phyloP scores from a whole-genome alignment of 2,329 filamentous ascomycete genomes.

The Diaporthe aspalathi region DNA sequence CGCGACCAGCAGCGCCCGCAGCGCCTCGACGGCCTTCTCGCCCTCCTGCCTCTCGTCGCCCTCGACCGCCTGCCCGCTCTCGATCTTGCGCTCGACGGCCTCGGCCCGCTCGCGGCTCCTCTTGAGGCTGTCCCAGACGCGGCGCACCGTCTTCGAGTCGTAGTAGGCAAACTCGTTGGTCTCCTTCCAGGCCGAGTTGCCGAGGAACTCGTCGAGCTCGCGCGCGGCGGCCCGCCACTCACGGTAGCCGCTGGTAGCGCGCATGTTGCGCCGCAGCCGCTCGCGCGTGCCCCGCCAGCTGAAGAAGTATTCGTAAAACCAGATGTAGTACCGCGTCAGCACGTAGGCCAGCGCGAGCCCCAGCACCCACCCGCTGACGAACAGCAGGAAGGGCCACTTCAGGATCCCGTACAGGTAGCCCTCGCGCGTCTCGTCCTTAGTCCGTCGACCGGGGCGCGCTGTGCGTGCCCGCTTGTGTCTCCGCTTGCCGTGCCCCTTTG shows the following conservation, averaged over 20 bases:
- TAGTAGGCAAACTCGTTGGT: conserved; percentile 86
- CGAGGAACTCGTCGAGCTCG: conserved; percentile 82
- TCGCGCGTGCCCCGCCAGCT: conserved; percentile 88
- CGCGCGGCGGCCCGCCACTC: conserved; percentile 87
- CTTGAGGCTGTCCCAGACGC: conserved; percentile 80
- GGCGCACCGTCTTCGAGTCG: conserved; percentile 83
- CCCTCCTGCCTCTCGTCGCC: conserved; percentile 50
- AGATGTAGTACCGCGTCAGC: conserved; percentile 88
- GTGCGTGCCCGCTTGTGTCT: conserved; percentile 47
- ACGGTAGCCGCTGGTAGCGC: conserved; percentile 77
- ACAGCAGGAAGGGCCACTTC: conserved; percentile 90
- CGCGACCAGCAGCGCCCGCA: conserved; percentile 82
- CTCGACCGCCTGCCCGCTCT: conserved; percentile 53
- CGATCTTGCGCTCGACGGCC: conserved; percentile 51
- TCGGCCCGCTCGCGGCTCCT: conserved; percentile 72
- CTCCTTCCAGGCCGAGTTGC: conserved; percentile 83
- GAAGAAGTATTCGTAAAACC: conserved; percentile 89
- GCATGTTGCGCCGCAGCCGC: conserved; percentile 75
- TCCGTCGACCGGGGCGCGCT: conserved; percentile 63
- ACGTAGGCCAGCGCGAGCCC: conserved; percentile 81
- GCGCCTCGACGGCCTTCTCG: conserved; percentile 74
- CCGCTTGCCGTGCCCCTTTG: conserved; percentile 53
- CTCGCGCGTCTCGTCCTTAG: conserved; percentile 92
- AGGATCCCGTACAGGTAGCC: conserved; percentile 89
- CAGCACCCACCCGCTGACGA: conserved; percentile 83